Conservation (phyloP, 2,329 filamentous ascomycete genomes). For the Myrmaecium sp. region DNA sequence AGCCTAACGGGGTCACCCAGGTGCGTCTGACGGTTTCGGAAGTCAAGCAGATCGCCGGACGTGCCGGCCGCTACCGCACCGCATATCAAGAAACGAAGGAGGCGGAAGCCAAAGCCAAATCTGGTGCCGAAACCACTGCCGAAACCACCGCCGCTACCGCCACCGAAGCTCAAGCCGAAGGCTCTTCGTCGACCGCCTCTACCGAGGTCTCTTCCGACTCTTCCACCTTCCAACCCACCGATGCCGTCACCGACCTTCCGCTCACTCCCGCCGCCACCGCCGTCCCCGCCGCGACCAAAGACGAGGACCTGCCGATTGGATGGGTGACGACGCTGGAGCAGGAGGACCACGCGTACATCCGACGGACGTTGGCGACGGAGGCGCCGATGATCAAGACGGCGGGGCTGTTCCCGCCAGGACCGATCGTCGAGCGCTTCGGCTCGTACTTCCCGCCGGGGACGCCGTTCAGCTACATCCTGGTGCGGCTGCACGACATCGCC, state of each 20-base stretch:
- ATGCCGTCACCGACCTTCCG: neutral
- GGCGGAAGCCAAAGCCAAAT: constrained; percentile 2
- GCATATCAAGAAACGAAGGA: constrained; percentile 41
- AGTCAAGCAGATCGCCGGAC: constrained; percentile 86
- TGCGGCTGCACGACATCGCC: constrained; percentile 55
- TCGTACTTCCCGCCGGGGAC: constrained; percentile 66
- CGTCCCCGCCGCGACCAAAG: constrained; percentile 2
- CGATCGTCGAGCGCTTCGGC: constrained; percentile 58
- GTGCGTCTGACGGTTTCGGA: constrained; percentile 53
- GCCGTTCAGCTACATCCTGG: constrained; percentile 68
- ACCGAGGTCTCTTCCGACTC: neutral
- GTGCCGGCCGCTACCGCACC: constrained; percentile 72
- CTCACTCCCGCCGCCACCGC: neutral
- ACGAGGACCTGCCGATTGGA: constrained; percentile 35
- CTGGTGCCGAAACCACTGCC: constrained; percentile 8
- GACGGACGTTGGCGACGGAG: constrained; percentile 43
- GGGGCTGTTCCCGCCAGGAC: constrained; percentile 55
- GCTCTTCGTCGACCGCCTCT: neutral
- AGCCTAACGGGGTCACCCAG: constrained; percentile 46
- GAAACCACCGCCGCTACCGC: constrained; percentile 8
- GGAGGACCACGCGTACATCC: constrained; percentile 48
- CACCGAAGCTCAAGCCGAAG: constrained; percentile 4
- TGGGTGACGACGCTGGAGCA: constrained; percentile 65
- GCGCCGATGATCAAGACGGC: constrained; percentile 52
- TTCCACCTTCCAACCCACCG: constrained; percentile 1